These are phyloP conservation scores for Boletus mariae DNA, from an alignment of 1,284 basidiomycete genomes.

Conservation along the genomic window DNA sequence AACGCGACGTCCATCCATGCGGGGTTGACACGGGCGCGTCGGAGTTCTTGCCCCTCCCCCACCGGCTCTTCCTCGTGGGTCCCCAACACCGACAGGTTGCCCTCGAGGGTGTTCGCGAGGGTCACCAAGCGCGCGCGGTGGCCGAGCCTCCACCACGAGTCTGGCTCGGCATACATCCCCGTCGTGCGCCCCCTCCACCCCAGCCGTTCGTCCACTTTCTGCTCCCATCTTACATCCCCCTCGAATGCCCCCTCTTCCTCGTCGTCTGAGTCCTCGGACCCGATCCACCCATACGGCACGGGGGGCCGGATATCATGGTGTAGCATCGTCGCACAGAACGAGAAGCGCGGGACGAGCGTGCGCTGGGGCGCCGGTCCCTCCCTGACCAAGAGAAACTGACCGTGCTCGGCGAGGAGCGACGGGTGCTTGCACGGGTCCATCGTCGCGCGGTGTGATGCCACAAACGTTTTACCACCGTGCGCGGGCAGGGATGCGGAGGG, in stretches of 20 bases:
- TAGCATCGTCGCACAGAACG: constrained; percentile 51
- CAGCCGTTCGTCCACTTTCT: constrained; percentile 52
- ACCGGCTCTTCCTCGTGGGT: too few relatives aligned
- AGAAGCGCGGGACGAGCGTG: constrained; percentile 52
- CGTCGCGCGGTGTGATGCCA: too few relatives aligned
- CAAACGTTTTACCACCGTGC: too few relatives aligned
- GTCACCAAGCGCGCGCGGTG: constrained; percentile 44
- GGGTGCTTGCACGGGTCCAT: too few relatives aligned
- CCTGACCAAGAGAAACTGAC: constrained; percentile 10
- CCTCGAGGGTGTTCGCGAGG: constrained; percentile 26
- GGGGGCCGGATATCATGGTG: constrained; percentile 63
- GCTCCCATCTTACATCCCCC: constrained; percentile 52
- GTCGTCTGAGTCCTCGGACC: constrained; percentile 1
- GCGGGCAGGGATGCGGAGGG: too few relatives aligned
- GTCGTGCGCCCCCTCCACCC: constrained; percentile 68
- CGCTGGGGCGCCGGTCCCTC: constrained; percentile 47
- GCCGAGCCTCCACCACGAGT: constrained; percentile 46
- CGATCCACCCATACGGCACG: constrained; percentile 41
- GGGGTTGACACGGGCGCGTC: background rate
- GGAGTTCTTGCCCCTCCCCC: too few relatives aligned
- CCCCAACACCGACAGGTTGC: too few relatives aligned
- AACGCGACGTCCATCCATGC: background rate
- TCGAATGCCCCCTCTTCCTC: constrained; percentile 26
- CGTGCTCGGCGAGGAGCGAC: too few relatives aligned
- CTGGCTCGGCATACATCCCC: constrained; percentile 49